Base-by-base conservation (phyloP, 2,329 filamentous ascomycete genomes). In the Xylaria sp. region DNA sequence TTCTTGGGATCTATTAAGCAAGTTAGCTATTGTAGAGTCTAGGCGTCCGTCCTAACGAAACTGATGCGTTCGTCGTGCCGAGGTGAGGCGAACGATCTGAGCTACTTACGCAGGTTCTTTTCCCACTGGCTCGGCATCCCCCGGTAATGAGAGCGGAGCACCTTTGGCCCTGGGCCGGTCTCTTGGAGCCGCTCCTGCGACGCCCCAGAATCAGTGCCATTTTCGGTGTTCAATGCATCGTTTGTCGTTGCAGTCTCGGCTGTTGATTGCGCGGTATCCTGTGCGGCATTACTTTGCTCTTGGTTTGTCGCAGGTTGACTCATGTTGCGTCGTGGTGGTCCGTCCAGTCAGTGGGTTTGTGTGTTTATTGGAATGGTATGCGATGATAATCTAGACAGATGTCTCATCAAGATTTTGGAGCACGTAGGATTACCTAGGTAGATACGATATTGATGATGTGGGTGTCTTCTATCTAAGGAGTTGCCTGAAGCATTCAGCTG, bases 41-140 rank as follows among this genome's bases (percentile, higher is more conserved):
- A n/a, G 5, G 5, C 11, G 27, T 47, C 29, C 21, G n/a, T 13
- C 11, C 2, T n/a, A 19, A 35, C 10, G 13, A 15, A 15, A 29
- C 29, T 8, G 41, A 9, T 25, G n/a, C 1, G 21, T n/a, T 31
- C 17, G 7, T 21, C 23, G 21, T 19, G 33, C 21, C 4, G 6
- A 19, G 17, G 13, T 0, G 5, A 25, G 13, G 43, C 3, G 10
- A 19, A 13, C 35, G 21, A 40, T 3, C 15, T 13, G 11, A 33
- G 43, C 7, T 25, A 53, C 65, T 58, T 44, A 70, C 68, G 56
- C 41, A 23, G 60, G 58, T 72, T 72, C 66, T 72, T 72, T 62
- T 70, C 70, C 70, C 70, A 72, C 41, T 72, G 65, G 4, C 58
- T 68, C 46, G 70, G 70, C 70, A 72, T 71, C 46, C 70, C 70